These are phyloP conservation scores for Lagenidium sp. DNA, from an alignment of 352 stramenopile species.

Conservation along the genomic window DNA sequence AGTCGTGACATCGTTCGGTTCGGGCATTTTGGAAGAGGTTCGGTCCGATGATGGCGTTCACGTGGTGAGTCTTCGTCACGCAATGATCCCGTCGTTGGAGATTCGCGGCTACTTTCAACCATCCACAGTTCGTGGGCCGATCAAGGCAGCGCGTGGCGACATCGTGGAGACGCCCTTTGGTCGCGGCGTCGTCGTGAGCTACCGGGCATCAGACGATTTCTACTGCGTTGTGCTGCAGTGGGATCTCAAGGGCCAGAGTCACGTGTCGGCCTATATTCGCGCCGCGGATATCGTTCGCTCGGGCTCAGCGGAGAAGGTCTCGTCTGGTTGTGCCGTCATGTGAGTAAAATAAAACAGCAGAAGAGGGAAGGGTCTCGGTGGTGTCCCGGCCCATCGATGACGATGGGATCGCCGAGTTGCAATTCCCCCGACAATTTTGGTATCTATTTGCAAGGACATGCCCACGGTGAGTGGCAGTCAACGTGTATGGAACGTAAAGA, in stretches of 20 bases:
- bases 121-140: constrained; percentile 27
- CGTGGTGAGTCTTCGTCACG: constrained; percentile 52
- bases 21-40: constrained; percentile 46
- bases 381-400: too few relatives aligned
- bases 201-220: constrained; percentile 44
- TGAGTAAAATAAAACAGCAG: too few relatives aligned
- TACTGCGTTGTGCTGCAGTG: constrained; percentile 69
- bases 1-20: constrained; percentile 61
- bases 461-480: too few relatives aligned
- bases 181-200: constrained; percentile 58
- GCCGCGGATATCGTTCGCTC: constrained; percentile 42
- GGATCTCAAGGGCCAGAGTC: constrained; percentile 36
- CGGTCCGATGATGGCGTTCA: constrained; percentile 60
- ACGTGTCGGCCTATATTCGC: constrained; percentile 57
- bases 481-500: too few relatives aligned
- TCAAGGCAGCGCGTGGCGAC: constrained; percentile 68
- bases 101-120: constrained; percentile 61
- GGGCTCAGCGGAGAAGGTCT: constrained; percentile 42
- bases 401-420: too few relatives aligned
- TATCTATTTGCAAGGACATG: too few relatives aligned
- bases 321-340: constrained; percentile 63
- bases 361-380: too few relatives aligned
- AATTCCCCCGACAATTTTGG: too few relatives aligned
- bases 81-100: constrained; percentile 27
- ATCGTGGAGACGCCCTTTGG: constrained; percentile 74